Conservation (phyloP, 1,284 basidiomycete genomes). For the Vanrija sp. region DNA sequence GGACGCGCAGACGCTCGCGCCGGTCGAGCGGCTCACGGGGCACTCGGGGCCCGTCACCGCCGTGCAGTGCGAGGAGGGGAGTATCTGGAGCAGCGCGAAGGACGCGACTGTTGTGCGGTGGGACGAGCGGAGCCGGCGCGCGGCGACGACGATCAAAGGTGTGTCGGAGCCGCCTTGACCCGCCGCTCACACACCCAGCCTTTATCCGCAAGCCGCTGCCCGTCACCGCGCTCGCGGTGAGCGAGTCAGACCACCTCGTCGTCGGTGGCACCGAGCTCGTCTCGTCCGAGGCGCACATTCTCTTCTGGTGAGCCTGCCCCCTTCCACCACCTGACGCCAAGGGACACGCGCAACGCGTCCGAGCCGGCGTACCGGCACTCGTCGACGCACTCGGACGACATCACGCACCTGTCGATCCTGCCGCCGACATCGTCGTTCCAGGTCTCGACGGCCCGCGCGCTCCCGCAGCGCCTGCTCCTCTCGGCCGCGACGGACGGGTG, state of each 20-base stretch:
- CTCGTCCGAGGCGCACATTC: constrained; percentile 51
- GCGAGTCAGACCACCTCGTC: constrained; percentile 44
- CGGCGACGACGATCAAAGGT: constrained; percentile 42
- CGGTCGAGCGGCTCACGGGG: constrained; percentile 34
- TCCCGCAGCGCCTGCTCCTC: constrained; percentile 47
- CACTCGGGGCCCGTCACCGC: constrained; percentile 34
- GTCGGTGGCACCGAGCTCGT: constrained; percentile 52
- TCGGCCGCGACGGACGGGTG: constrained; percentile 53
- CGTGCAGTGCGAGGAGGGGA: constrained; percentile 26
- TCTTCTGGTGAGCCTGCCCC: constrained; percentile 45
- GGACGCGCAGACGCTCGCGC: constrained; percentile 43
- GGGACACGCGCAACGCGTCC: constrained; percentile 46
- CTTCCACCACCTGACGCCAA: constrained; percentile 8
- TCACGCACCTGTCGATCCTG: constrained; percentile 51
- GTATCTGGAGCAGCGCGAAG: constrained; percentile 42
- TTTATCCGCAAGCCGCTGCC: constrained; percentile 44
- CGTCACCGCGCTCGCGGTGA: constrained; percentile 40
- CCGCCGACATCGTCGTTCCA: constrained; percentile 41
- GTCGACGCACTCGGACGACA: constrained; percentile 54
- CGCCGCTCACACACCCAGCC: constrained; percentile 21
- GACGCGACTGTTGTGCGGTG: constrained; percentile 44
- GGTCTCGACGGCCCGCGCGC: neutral
- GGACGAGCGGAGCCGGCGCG: constrained; percentile 41
- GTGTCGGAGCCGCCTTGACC: constrained; percentile 5
- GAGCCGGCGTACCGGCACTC: constrained; percentile 49